These are phyloP conservation scores for Wallacemonas sp. DNA, from an alignment of 208 protist genomes.

Conservation along the genomic window DNA sequence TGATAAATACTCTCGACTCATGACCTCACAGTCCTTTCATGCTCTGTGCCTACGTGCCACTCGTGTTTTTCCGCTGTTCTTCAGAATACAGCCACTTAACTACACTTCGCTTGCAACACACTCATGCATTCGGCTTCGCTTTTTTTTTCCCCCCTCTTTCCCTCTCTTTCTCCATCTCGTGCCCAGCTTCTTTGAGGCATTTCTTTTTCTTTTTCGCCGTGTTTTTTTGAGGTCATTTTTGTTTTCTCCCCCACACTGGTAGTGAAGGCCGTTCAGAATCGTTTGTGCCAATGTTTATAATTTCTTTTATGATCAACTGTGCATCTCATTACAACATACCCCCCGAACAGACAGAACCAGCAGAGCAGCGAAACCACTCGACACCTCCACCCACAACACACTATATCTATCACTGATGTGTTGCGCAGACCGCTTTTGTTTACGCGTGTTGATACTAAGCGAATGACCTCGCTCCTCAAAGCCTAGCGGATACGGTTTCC, in stretches of 20 bases:
- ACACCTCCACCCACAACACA: too few relatives aligned
- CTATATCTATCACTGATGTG: too few relatives aligned
- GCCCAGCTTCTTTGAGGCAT: neutral
- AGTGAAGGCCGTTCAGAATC: neutral
- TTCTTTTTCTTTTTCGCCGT: constrained; percentile 11
- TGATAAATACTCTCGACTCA: too few relatives aligned
- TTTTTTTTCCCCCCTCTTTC: constrained; percentile 23
- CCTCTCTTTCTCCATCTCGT: neutral
- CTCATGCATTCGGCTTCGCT: neutral
- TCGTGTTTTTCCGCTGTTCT: neutral
- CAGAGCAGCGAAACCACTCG: neutral
- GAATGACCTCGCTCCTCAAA: too few relatives aligned
- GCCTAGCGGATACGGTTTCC: too few relatives aligned
- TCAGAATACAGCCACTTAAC: neutral
- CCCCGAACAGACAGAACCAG: neutral
- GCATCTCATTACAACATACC: neutral
- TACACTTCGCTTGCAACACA: neutral
- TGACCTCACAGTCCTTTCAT: too few relatives aligned
- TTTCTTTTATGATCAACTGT: neutral
- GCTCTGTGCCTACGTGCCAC: neutral
- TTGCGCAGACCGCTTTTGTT: too few relatives aligned
- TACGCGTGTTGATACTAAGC: too few relatives aligned
- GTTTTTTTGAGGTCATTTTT: neutral
- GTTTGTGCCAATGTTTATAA: constrained; percentile 10
- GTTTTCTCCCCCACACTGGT: neutral